These are phyloP conservation scores for Curvularia spicifera DNA, from an alignment of 2,329 filamentous ascomycete species.

Conservation along the genomic window DNA sequence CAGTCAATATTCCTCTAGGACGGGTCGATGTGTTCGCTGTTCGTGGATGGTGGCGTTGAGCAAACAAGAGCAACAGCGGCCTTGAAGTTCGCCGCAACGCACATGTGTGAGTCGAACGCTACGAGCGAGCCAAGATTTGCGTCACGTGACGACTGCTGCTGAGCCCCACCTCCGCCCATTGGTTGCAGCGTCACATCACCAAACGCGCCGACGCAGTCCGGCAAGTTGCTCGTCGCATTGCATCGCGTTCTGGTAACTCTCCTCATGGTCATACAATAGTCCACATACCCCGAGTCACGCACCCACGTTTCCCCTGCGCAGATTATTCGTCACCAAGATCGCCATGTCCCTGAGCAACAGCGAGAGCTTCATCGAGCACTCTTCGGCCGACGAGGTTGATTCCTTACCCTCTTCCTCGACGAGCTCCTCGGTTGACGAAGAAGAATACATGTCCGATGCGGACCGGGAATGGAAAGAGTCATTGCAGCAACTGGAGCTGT, in stretches of 20 bases:
- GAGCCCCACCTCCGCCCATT: constrained; percentile 38
- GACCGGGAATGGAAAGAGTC: constrained; percentile 95
- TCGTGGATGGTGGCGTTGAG: constrained; percentile 4
- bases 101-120: constrained; percentile 28
- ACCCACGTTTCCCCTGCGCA: background rate
- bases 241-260: constrained; percentile 6
- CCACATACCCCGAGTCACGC: constrained; percentile 2
- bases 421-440: constrained; percentile 60
- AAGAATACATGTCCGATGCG: constrained; percentile 75
- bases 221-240: constrained; percentile 9
- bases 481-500: constrained; percentile 88
- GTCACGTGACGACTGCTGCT: constrained; percentile 24
- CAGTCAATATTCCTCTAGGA: background rate
- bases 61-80: constrained; percentile 1
- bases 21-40: constrained; percentile 1
- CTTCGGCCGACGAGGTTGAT: constrained; percentile 55
- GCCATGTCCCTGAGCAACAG: constrained; percentile 49
- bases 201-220: constrained; percentile 17
- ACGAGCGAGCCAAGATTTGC: constrained; percentile 27
- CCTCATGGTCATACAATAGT: constrained; percentile 34
- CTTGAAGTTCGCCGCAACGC: constrained; percentile 19
- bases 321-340: background rate
- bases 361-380: constrained; percentile 47
- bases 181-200: constrained; percentile 29
- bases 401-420: constrained; percentile 60